Conservation (phyloP, 1,284 basidiomycete species). For the Melampsora medusae region DNA sequence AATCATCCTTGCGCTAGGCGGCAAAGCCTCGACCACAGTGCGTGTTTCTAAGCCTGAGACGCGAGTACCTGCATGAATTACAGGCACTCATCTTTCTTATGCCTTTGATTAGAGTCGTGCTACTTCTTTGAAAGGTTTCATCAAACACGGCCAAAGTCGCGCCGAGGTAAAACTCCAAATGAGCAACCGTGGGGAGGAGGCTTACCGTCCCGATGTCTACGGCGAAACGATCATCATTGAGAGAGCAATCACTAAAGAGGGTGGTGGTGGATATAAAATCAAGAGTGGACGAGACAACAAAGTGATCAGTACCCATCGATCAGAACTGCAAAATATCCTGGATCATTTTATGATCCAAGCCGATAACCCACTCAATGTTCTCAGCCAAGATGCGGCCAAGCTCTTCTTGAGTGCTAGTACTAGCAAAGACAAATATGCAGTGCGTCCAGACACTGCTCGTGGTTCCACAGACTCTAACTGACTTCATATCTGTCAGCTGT, state of each 20-base stretch:
- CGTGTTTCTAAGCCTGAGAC: background rate
- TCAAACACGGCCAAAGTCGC: slow-evolving; percentile 71
- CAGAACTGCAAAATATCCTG: slow-evolving; percentile 80
- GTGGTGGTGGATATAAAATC: slow-evolving; percentile 74
- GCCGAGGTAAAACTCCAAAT: slow-evolving; percentile 76
- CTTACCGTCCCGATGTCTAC: slow-evolving; percentile 77
- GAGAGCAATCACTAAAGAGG: slow-evolving; percentile 74
- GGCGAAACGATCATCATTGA: slow-evolving; percentile 81
- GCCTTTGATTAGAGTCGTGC: slow-evolving; percentile 61
- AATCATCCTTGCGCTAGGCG: slow-evolving; percentile 87
- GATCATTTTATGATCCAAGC: slow-evolving; percentile 90
- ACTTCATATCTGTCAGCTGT: slow-evolving; percentile 65
- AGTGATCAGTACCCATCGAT: slow-evolving; percentile 72
- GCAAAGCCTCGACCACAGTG: slow-evolving; percentile 83
- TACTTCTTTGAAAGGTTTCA: slow-evolving; percentile 79
- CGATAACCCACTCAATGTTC: slow-evolving; percentile 91
- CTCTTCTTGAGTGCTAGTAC: slow-evolving; percentile 83
- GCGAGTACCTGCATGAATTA: background rate
- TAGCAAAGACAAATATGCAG: slow-evolving; percentile 84
- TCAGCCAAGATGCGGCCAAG: slow-evolving; percentile 62
- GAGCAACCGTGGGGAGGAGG: slow-evolving; percentile 84
- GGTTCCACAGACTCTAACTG: background rate
- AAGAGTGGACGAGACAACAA: slow-evolving; percentile 64
- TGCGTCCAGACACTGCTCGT: slow-evolving; percentile 54
- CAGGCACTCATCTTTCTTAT: background rate